Conservation (phyloP, 2,329 filamentous ascomycete species). For the Cytospora piceae region DNA sequence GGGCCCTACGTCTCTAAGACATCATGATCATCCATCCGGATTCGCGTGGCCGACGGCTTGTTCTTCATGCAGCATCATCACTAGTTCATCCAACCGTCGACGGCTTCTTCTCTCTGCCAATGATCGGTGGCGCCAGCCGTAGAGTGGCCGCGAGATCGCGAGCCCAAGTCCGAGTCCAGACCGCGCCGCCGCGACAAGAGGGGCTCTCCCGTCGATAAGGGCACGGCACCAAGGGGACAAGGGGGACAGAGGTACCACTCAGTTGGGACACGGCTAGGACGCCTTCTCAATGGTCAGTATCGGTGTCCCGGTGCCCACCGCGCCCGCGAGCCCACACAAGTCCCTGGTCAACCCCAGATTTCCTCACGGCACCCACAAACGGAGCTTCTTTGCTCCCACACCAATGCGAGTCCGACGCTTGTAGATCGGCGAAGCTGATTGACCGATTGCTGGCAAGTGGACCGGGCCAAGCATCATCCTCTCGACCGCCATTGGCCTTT, state of each 20-base stretch:
- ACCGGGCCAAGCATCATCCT: not conserved
- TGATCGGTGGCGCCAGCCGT: conserved; percentile 2
- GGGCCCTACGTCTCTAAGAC: not conserved
- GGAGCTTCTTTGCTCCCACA: conserved; percentile 26
- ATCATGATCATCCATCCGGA: conserved; percentile 9
- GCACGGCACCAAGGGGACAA: conserved; percentile 5
- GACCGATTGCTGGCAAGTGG: conserved; percentile 2
- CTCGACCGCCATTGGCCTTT: conserved; percentile 4
- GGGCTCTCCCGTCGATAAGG: conserved; percentile 2
- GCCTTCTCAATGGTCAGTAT: not conserved
- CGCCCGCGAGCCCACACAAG: conserved; percentile 11
- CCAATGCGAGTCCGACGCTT: conserved; percentile 17
- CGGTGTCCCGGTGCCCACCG: conserved; percentile 16
- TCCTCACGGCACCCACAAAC: conserved; percentile 27
- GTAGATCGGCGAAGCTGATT: not conserved
- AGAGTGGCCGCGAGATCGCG: not conserved
- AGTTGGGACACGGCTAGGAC: conserved; percentile 9
- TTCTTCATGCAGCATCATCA: conserved; percentile 10
- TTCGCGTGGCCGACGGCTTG: not conserved
- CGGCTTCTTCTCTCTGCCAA: conserved; percentile 14
- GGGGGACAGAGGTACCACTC: not conserved
- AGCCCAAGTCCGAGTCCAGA: not conserved
- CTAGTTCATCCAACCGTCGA: conserved; percentile 6
- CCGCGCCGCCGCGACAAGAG: not conserved
- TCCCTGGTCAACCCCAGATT: conserved; percentile 30